Evolutionary conservation across 352 stramenopile genomes (phyloP), one percentile per base, ranked within the genome.

Genomic region (Globisporangium uncinulatum): DNA sequence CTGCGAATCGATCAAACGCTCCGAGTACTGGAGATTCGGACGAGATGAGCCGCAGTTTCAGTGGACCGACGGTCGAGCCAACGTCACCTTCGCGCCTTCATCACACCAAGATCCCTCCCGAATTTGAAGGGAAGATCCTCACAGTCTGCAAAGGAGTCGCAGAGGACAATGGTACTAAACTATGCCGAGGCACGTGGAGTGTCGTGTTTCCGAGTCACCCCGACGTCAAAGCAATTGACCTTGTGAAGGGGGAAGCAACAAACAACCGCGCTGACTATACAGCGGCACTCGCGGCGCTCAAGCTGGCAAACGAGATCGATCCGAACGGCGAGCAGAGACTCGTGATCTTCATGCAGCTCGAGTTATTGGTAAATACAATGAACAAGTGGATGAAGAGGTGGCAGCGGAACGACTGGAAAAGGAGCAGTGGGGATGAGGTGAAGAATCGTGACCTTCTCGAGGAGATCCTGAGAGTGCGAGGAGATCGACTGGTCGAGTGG

Each of bases 351-450:
- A 86, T 79, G 4, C 77, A 89, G 54, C 89, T 75, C 41, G 86
- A 89, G 79, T 41, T 89, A 24, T 65, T 93, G n/a, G 89, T 91
- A 60, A 71, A 73, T 36, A 87, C 83, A 5, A 91, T 89, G 78
- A 91, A 79, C 3, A 71, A 91, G 57, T 91, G 80, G 80, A 60
- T 93, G 39, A 57, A 55, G 2, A 73, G 56, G 0, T 93, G 83
- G 80, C 60, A 71, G 34, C 74, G 69, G 34, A 89, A 85, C 8
- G 72, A 76, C 11, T 90, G 80, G 80, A 56, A 54, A 17, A 92
- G 87, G 43, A 64, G 70, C 0, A 70, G 87, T 46, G 76, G 74
- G 11, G 44, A 63, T 4, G 24, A 61, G 0, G 80, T 90, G 19
- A 55, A 79, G 52, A 93, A 93, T 58, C 71, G 67, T 9, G 80